Evolutionary conservation across 345 rosid genomes (phyloP), one percentile per base, ranked within the genome.

Genomic region (Rhodomyrtus tomentosa): DNA sequence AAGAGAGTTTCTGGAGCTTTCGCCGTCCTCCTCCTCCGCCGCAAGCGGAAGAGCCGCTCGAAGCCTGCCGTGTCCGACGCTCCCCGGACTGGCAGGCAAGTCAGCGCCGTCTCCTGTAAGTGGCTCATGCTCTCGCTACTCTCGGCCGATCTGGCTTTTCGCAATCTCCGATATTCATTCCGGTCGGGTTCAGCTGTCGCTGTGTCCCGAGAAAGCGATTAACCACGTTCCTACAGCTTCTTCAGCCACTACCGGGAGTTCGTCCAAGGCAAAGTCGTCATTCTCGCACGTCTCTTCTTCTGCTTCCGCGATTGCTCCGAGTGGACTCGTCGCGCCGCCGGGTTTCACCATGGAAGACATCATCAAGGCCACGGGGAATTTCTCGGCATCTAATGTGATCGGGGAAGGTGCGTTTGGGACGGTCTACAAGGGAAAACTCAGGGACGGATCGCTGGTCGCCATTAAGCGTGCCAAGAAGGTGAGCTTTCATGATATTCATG

Each of bases 401-500:
- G 99, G 99, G 48, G 96, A 92, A 88, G 99, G 99, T 52, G 90
- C 94, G 48, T 94, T 91, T 68, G 98, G 97, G 86, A 90, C 92
- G 6, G 97, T 96, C 22, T 94, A 92, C 90, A 95, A 92, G 82
- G 99, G 96, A 74, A 93, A 84, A 85, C 96, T 96, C 85, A 88
- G 83, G 88, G 95, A 95, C 89, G 99, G 99, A 86, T 90, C 97
- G 58, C 10, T 92, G 85, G 93, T 95, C 84, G 98, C 99, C 50
- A 89, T 93, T 55, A 96, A 96, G 90, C 98, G 99, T 25, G 97
- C 96, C 1, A 92, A 88, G 90, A 93, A 90, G 99, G 99, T 96
- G 88, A 16, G 10, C 52, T 68, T 68, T 36, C 13, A 68, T 4
- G 13, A 68, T 18, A 32, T 8, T 36, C 22, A 18, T 16, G 11